These are phyloP conservation scores for Trypanosoma boissoni DNA, from an alignment of 208 protist species.

Conservation along the genomic window DNA sequence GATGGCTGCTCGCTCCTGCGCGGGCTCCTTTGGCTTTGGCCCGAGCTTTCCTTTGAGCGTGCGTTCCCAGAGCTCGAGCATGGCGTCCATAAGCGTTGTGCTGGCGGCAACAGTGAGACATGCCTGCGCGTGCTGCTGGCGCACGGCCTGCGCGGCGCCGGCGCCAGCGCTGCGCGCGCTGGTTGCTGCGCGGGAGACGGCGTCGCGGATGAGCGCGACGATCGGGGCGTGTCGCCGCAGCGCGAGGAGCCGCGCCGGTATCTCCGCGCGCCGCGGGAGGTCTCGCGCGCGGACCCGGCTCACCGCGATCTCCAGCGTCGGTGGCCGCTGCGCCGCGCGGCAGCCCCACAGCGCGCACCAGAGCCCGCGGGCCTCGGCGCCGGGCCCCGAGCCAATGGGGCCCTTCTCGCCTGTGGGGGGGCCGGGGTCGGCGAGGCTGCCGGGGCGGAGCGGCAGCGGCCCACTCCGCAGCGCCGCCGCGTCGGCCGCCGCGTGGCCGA, in stretches of 20 bases:
- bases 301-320: constrained; percentile 16
- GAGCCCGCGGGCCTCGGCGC: constrained; percentile 9
- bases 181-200: constrained; percentile 22
- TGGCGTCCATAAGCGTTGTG: constrained; percentile 53
- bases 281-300: constrained; percentile 15
- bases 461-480: constrained; percentile 27
- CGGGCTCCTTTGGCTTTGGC: constrained; percentile 17
- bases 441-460: constrained; percentile 31
- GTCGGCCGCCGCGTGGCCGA: constrained; percentile 52
- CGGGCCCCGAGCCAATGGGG: background rate
- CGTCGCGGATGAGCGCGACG: constrained; percentile 44
- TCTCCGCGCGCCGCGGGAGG: constrained; percentile 14
- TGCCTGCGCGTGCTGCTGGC: constrained; percentile 51
- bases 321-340: constrained; percentile 19
- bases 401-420: background rate
- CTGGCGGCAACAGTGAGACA: constrained; percentile 49
- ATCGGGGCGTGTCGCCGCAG: constrained; percentile 50
- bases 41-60: constrained; percentile 33
- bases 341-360: constrained; percentile 19
- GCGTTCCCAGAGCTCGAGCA: constrained; percentile 41
- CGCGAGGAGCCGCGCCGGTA: constrained; percentile 47
- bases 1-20: constrained; percentile 25
- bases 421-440: constrained; percentile 31
- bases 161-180: constrained; percentile 25
- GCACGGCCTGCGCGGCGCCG: constrained; percentile 39